Percentiles rank a stretch among this genome's conserved stretches.
Evolutionary conservation across 139 green algal genomes (phyloP).

Genomic region (Dunaliella primolecta): DNA sequence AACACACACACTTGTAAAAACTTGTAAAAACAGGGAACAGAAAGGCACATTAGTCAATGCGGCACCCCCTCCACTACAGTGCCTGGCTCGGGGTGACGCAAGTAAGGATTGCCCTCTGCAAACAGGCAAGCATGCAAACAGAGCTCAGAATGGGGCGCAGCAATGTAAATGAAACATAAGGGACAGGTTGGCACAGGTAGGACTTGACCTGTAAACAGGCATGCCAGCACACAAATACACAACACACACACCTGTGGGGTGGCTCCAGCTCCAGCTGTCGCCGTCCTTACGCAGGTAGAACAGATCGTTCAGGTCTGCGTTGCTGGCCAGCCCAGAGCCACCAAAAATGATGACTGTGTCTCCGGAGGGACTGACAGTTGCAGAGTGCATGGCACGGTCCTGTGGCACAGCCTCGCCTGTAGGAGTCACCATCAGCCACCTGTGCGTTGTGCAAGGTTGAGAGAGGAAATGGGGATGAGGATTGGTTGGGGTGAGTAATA

Average conservation of each 20-base stretch:
- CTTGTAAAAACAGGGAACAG: no score
- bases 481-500: conserved; percentile 4
- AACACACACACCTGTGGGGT: conserved; percentile 16
- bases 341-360: conserved; percentile 63
- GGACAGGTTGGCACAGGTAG: conserved; percentile 36
- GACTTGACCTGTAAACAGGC: conserved; percentile 27
- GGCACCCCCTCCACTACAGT: conserved; percentile 11
- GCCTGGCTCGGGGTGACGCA: conserved; percentile 25
- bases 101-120: conserved; percentile 37
- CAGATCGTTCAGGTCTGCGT: conserved; percentile 59
- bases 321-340: conserved; percentile 45
- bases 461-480: no score
- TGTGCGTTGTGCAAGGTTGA: no score
- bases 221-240: neutral
- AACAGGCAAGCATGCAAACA: neutral
- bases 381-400: conserved; percentile 45
- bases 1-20: no score
- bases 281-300: conserved; percentile 53
- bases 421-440: conserved; percentile 36
- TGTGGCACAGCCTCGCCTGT: conserved; percentile 37
- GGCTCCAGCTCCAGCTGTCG: conserved; percentile 54
- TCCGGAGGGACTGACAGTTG: conserved; percentile 23
- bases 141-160: no score
- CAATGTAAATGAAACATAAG: no score
- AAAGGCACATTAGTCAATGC: no score